Base-by-base conservation (phyloP, 2,329 filamentous ascomycete species). In the Neonectria magnoliae region DNA sequence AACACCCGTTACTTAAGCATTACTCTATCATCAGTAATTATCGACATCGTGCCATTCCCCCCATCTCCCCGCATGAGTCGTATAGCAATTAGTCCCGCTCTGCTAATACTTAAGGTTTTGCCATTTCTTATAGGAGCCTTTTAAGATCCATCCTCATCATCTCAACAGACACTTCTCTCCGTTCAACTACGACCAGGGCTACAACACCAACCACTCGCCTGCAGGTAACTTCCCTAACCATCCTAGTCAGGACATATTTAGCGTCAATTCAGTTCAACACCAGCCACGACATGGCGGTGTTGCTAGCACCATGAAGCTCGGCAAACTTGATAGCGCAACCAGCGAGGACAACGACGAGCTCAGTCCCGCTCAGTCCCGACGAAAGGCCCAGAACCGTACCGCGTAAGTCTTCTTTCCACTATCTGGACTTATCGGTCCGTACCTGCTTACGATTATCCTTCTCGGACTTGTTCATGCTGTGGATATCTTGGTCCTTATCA, bases 381-480 rank as follows among this genome's bases (percentile, higher is more conserved):
- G 87, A 65, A 89, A 89, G 73, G 87, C 86, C 50, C 87, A 89
- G 76, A 89, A 89, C 68, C 81, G 87, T 69, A 86, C 86, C 68
- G 87, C 87, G 87, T 89, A 82, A 68, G 87, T 87, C 53, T 14
- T 52, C 54, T 27, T 48, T 31, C 27, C 38, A 14, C 31, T 29
- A 2, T 20, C 9, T n/a, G 18, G 47, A 5, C 33, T 31, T 9
- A 16, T 25, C 16, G 7, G n/a, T 5, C 11, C n/a, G 31, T 14
- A 18, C 52, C 18, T 36, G 25, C 45, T 18, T 20, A 18, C 20
- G 44, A n/a, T 27, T 29, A 11, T 44, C 38, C 22, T 41, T 36
- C 33, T 50, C 16, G 38, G 27, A 50, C 10, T 14, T 8, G 8
- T 42, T 13, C 20, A 14, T 25, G 31, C n/a, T 22, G 25, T 38